Evolutionary conservation across 345 rosid species (phyloP).

Genomic region (Citrus sp.): DNA sequence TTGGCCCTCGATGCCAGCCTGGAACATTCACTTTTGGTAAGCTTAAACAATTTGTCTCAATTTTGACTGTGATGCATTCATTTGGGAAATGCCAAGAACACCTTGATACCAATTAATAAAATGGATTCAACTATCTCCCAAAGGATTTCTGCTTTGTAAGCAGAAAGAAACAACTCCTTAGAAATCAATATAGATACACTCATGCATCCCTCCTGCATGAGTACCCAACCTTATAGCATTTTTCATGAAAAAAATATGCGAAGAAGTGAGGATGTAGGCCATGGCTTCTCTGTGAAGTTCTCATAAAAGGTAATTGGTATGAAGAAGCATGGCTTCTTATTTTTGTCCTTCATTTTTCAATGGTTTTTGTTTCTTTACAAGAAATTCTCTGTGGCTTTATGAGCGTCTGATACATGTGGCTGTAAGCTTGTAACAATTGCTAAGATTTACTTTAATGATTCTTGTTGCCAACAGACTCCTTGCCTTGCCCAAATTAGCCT

Average conservation of each 20-base stretch:
- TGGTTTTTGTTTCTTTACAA: background rate
- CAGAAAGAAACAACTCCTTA: background rate
- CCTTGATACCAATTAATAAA: background rate
- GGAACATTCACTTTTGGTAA: slow-evolving; percentile 94
- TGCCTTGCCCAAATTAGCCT: background rate
- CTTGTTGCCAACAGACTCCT: background rate
- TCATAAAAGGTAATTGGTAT: too few species aligned
- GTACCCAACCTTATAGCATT: too few species aligned
- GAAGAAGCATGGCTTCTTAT: too few species aligned
- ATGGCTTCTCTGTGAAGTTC: too few species aligned
- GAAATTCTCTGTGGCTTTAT: background rate
- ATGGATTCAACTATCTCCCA: background rate
- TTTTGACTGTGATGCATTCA: background rate
- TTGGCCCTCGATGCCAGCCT: slow-evolving; percentile 96
- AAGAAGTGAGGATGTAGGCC: too few species aligned
- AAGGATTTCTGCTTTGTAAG: background rate
- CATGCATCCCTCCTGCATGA: too few species aligned
- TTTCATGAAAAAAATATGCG: too few species aligned
- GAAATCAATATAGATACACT: background rate
- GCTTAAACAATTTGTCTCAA: slow-evolving; percentile 18
- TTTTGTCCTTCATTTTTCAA: background rate
- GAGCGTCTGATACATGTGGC: background rate
- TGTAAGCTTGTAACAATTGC: background rate
- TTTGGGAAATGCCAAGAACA: background rate
- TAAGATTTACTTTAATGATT: background rate